phyloP scores from a whole-genome alignment of 1,284 basidiomycete genomes.

The Heterobasidion parviporum region DNA sequence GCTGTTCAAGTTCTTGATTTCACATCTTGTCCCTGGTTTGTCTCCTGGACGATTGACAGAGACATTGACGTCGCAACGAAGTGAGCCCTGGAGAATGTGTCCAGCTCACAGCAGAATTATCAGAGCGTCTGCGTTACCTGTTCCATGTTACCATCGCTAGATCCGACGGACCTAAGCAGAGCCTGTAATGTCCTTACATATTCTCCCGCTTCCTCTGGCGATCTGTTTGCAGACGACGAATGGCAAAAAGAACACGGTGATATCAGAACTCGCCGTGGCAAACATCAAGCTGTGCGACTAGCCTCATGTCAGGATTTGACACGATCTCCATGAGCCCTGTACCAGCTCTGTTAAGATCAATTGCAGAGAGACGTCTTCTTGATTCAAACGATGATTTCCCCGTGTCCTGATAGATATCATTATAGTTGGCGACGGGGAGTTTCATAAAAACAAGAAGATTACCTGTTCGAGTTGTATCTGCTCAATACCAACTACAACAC shows the following conservation, averaged over 20 bases:
- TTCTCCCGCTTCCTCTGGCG: conserved; percentile 85
- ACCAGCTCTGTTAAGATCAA: conserved; percentile 92
- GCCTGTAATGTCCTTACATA: conserved; percentile 86
- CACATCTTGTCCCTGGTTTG: conserved; percentile 80
- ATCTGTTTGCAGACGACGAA: conserved; percentile 32
- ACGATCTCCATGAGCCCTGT: conserved; percentile 94
- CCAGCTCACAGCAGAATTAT: neutral
- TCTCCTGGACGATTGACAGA: conserved; percentile 69
- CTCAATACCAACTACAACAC: conserved; percentile 65
- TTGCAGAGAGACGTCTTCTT: conserved; percentile 46
- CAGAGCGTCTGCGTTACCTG: conserved; percentile 42
- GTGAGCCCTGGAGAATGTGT: conserved; percentile 58
- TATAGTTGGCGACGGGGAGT: too few relatives aligned
- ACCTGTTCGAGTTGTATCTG: conserved; percentile 97
- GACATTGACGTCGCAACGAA: conserved; percentile 95
- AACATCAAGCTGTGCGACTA: neutral
- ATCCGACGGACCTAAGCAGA: conserved; percentile 75
- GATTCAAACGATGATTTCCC: conserved; percentile 79
- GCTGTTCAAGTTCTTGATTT: conserved; percentile 97
- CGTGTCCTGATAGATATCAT: conserved; percentile 63
- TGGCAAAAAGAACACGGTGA: neutral
- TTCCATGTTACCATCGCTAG: conserved; percentile 97
- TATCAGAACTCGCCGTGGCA: neutral
- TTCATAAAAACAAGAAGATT: neutral
- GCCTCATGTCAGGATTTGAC: conserved; percentile 86